Evolutionary conservation across 257 asterid species (phyloP).

Genomic region (Primulina tabacum): DNA sequence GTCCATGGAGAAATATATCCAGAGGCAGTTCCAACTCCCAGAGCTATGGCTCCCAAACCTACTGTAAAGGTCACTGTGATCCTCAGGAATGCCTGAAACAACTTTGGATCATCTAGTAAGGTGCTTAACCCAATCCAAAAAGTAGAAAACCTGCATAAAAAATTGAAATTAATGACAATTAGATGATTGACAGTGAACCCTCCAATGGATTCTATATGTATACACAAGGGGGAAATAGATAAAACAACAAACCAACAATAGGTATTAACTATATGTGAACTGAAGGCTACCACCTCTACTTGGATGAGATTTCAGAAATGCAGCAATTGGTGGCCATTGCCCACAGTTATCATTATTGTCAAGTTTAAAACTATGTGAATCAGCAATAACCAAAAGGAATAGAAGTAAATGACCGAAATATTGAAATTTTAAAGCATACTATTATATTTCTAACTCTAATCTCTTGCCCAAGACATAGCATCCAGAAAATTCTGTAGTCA

Average conservation of each 20-base stretch:
- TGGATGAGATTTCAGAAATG: constrained; percentile 12
- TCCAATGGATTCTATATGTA: constrained; percentile 10
- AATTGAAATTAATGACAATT: constrained; percentile 28
- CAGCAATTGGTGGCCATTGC: constrained; percentile 14
- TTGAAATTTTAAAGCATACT: neutral
- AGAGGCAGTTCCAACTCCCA: constrained; percentile 96
- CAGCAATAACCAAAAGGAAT: constrained; percentile 8
- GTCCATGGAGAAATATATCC: constrained; percentile 99
- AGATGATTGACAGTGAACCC: constrained; percentile 9
- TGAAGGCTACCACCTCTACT: constrained; percentile 17
- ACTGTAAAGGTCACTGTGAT: constrained; percentile 81
- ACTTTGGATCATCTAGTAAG: constrained; percentile 79
- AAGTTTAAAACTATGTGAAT: constrained; percentile 11
- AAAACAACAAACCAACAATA: neutral
- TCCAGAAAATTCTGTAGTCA: constrained; percentile 13
- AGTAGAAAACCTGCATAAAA: constrained; percentile 79
- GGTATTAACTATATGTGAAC: neutral
- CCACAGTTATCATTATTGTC: constrained; percentile 7
- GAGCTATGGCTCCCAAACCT: constrained; percentile 73
- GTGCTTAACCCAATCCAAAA: constrained; percentile 91
- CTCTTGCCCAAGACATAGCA: constrained; percentile 16
- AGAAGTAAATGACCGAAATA: neutral
- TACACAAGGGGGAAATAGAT: constrained; percentile 19
- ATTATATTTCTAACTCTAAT: constrained; percentile 7
- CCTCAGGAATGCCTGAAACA: constrained; percentile 82